Conservation (phyloP, 257 asterid genomes). For the Rauvolfia tetraphylla region DNA sequence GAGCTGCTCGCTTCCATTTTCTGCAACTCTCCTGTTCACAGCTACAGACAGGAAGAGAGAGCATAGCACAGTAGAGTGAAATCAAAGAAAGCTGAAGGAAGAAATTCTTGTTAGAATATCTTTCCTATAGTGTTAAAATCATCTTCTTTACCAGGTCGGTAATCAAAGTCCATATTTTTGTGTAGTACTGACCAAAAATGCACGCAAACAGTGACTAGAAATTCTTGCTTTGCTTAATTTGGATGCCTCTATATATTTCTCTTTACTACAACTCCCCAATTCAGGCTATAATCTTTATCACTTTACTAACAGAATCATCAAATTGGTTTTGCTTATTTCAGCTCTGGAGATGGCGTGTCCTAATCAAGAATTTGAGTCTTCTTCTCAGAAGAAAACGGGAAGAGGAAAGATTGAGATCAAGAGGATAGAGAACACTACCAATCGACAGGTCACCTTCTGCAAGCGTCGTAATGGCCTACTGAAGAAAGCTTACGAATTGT, state of each 20-base stretch:
- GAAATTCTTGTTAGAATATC: slow-evolving; percentile 31
- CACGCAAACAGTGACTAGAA: slow-evolving; percentile 17
- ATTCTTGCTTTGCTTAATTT: slow-evolving; percentile 40
- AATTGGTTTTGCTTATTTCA: slow-evolving; percentile 51
- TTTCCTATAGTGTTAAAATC: slow-evolving; percentile 14
- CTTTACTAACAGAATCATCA: slow-evolving; percentile 20
- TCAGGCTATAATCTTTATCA: slow-evolving; percentile 25
- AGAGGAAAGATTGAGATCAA: slow-evolving; percentile 87
- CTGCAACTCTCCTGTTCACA: slow-evolving; percentile 54
- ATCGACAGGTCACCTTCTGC: slow-evolving; percentile 88
- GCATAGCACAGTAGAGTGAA: slow-evolving; percentile 19
- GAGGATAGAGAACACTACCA: slow-evolving; percentile 82
- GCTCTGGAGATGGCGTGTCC: slow-evolving; percentile 54
- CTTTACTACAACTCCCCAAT: slow-evolving; percentile 20
- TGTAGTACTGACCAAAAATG: slow-evolving; percentile 18
- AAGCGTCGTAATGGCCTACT: slow-evolving; percentile 80
- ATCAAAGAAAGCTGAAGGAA: slow-evolving; percentile 14
- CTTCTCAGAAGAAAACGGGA: slow-evolving; percentile 52
- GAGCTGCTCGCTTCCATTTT: slow-evolving; percentile 58
- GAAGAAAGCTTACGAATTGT: slow-evolving; percentile 85
- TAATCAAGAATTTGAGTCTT: slow-evolving; percentile 52
- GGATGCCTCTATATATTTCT: slow-evolving; percentile 23
- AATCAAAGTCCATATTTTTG: slow-evolving; percentile 9
- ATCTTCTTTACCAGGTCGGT: slow-evolving; percentile 36
- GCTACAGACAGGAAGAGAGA: slow-evolving; percentile 5